These are phyloP conservation scores for Glonium stellatum DNA, from an alignment of 495 filamentous ascomycete genomes.

Conservation along the genomic window DNA sequence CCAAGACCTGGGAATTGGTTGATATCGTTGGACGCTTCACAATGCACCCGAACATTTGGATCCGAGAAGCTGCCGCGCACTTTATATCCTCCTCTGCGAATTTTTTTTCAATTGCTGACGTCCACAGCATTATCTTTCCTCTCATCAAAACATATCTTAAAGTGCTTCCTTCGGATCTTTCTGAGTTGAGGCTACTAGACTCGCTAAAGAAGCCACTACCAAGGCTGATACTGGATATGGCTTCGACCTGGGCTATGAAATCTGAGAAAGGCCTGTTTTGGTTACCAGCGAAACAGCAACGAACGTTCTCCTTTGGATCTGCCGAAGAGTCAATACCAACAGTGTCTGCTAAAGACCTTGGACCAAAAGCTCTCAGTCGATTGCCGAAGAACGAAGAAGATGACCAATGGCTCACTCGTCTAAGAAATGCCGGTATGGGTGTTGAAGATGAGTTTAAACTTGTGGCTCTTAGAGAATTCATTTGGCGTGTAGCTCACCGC, in stretches of 20 bases:
- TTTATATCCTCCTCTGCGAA: constrained; percentile 71
- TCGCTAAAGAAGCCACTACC: constrained; percentile 77
- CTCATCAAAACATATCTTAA: constrained; percentile 79
- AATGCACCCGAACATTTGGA: constrained; percentile 92
- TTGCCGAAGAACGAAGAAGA: constrained; percentile 83
- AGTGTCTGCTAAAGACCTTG: constrained; percentile 42
- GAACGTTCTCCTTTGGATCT: constrained; percentile 59
- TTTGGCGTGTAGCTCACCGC: constrained; percentile 74
- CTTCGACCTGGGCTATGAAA: constrained; percentile 78
- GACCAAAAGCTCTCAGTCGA: constrained; percentile 43
- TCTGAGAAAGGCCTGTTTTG: constrained; percentile 75
- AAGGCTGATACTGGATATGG: constrained; percentile 72
- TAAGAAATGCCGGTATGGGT: constrained; percentile 77
- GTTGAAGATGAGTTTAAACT: constrained; percentile 87
- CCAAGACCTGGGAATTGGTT: constrained; percentile 79
- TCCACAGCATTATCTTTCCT: constrained; percentile 72
- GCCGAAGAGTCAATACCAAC: constrained; percentile 40
- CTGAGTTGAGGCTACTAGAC: constrained; percentile 70
- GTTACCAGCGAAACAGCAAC: constrained; percentile 61
- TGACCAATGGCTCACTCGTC: constrained; percentile 80
- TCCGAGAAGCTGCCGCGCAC: constrained; percentile 77
- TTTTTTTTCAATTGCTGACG: constrained; percentile 75
- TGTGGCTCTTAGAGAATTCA: constrained; percentile 77
- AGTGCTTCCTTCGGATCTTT: constrained; percentile 51
- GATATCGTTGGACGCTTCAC: constrained; percentile 74